Percentiles rank a stretch among this genome's conserved stretches.
Evolutionary conservation across 2,329 filamentous ascomycete genomes (phyloP).

Genomic region (Rhexocercosporidium sp.): DNA sequence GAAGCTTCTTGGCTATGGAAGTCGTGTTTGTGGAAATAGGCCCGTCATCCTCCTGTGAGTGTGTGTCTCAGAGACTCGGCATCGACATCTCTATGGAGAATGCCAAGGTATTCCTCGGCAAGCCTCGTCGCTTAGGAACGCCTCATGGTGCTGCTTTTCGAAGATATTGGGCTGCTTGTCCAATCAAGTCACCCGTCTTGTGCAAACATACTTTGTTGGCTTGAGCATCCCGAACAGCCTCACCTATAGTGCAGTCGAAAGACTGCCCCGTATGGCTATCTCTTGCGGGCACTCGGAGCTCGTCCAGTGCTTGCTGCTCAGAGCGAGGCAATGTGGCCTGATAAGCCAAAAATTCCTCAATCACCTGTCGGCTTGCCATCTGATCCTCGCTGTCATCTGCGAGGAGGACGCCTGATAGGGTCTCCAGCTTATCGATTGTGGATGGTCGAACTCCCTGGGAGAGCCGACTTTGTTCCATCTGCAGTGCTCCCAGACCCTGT

Average conservation of each 20-base stretch:
- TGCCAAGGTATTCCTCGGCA: too few species aligned
- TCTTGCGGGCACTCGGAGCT: slow-evolving; percentile 24
- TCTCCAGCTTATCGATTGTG: slow-evolving; percentile 25
- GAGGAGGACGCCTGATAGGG: slow-evolving; percentile 21
- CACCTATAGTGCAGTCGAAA: slow-evolving; percentile 25
- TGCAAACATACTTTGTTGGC: slow-evolving; percentile 24
- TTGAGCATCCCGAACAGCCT: slow-evolving; percentile 25
- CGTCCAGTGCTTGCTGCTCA: slow-evolving; percentile 24
- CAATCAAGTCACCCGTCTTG: slow-evolving; percentile 23
- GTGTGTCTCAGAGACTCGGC: too few species aligned
- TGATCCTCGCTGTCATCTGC: slow-evolving; percentile 26
- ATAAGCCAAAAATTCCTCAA: slow-evolving; percentile 27
- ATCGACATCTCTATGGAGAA: too few species aligned
- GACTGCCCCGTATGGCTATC: slow-evolving; percentile 24
- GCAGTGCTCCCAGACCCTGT: slow-evolving; percentile 19
- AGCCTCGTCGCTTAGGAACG: not conserved
- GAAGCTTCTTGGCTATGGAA: not conserved
- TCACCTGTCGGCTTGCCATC: slow-evolving; percentile 19
- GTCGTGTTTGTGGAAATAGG: not conserved
- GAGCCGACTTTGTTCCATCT: slow-evolving; percentile 25
- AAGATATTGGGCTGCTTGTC: slow-evolving; percentile 20
- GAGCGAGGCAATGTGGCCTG: slow-evolving; percentile 20
- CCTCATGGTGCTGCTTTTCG: slow-evolving; percentile 1
- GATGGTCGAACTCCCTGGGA: slow-evolving; percentile 20
- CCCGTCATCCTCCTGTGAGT: too few species aligned